phyloP scores from a whole-genome alignment of 371 early-diverging fungal genomes.

The Mucor lusitanicus region DNA sequence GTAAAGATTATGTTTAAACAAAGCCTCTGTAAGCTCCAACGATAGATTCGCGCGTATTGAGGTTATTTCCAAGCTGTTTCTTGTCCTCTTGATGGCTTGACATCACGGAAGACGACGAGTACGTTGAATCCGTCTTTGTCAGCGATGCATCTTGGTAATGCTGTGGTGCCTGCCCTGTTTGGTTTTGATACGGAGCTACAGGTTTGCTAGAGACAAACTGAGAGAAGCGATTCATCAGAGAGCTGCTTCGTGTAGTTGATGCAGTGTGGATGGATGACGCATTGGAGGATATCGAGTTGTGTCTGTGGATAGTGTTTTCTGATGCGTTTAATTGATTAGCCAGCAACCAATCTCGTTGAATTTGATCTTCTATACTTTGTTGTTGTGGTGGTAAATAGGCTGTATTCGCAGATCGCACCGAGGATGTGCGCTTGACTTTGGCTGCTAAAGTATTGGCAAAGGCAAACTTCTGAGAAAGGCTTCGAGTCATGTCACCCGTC shows the following conservation, averaged over 20 bases:
- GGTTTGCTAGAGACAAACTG: conserved; percentile 34
- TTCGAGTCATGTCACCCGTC: conserved; percentile 34
- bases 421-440: conserved; percentile 29
- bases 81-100: background rate
- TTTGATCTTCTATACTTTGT: conserved; percentile 19
- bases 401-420: conserved; percentile 15
- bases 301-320: conserved; percentile 5
- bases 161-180: background rate
- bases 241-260: conserved; percentile 18
- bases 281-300: conserved; percentile 10
- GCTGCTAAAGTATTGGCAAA: conserved; percentile 20
- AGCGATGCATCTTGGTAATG: background rate
- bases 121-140: background rate
- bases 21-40: conserved; percentile 11
- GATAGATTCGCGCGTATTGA: conserved; percentile 2
- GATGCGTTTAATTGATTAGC: conserved; percentile 26
- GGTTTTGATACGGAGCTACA: conserved; percentile 4
- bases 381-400: conserved; percentile 4
- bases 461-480: conserved; percentile 36
- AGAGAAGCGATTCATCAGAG: conserved; percentile 37
- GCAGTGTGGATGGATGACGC: conserved; percentile 13
- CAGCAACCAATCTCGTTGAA: conserved; percentile 27
- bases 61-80: background rate
- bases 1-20: conserved; percentile 2
- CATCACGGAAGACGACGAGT: background rate